A percentile compares a stretch with the other conserved stretches of the same genome.
These are phyloP conservation scores for Magnolia sinica DNA, from an alignment of 164 flowering plant genomes.

Conservation along the genomic window DNA sequence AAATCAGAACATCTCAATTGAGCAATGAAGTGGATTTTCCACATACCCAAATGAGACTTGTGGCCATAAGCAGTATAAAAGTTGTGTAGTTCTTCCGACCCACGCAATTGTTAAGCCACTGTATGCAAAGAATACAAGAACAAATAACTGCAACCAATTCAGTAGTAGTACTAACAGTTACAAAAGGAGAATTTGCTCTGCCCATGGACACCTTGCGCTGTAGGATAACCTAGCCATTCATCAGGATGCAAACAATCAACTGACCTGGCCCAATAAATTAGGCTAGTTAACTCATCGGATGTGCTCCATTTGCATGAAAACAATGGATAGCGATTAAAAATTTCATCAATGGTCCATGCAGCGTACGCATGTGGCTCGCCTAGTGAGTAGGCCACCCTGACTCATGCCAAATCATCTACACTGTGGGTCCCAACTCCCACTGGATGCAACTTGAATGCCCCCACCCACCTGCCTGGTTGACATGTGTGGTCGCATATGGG, in stretches of 20 bases:
- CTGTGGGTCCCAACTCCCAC: background rate
- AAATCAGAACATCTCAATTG: background rate
- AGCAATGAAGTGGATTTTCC: background rate
- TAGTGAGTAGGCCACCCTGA: background rate
- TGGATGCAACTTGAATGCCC: too few relatives aligned
- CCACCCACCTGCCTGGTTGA: too few relatives aligned
- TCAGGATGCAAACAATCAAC: background rate
- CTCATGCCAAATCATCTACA: background rate
- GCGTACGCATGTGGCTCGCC: too few relatives aligned
- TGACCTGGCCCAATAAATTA: background rate
- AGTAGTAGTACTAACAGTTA: background rate
- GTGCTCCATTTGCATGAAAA: background rate
- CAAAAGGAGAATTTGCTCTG: too few relatives aligned
- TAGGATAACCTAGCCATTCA: background rate
- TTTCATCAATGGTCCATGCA: too few relatives aligned
- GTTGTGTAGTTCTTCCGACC: slow-evolving; percentile 84
- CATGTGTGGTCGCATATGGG: too few relatives aligned
- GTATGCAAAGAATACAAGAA: slow-evolving; percentile 8
- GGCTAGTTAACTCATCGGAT: background rate
- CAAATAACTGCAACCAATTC: background rate
- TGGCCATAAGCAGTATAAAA: slow-evolving; percentile 85
- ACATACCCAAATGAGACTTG: slow-evolving; percentile 90
- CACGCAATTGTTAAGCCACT: slow-evolving; percentile 99
- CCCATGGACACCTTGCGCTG: too few relatives aligned
- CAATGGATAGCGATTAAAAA: background rate